phyloP scores from a whole-genome alignment of 257 asterid species.

The Solanum sparsipilum region DNA sequence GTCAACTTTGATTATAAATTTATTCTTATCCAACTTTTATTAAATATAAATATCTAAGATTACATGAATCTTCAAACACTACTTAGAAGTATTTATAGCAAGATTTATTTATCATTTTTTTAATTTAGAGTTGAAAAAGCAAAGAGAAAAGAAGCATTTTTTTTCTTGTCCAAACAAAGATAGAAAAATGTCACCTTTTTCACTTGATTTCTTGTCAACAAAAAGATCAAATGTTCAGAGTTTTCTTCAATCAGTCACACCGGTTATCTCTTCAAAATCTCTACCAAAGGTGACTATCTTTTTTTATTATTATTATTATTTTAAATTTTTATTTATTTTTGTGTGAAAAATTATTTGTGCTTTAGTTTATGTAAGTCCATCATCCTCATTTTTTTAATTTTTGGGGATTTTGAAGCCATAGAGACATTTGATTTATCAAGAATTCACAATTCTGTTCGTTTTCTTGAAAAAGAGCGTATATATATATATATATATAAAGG shows the following conservation, averaged over 20 bases:
- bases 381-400: not conserved
- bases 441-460: not conserved
- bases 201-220: not conserved
- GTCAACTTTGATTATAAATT: not conserved
- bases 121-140: not conserved
- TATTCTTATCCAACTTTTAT: not conserved
- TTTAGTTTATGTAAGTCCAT: not conserved
- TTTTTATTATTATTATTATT: not conserved
- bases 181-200: not conserved
- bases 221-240: constrained; percentile 9
- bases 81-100: not conserved
- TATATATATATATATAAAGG: not conserved
- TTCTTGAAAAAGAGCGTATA: not conserved
- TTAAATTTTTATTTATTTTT: not conserved
- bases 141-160: not conserved
- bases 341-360: not conserved
- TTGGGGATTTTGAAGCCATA: not conserved
- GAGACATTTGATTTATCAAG: not conserved
- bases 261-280: constrained; percentile 7
- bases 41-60: not conserved
- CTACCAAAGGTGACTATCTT: constrained; percentile 2
- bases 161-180: not conserved
- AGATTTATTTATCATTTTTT: not conserved
- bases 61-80: not conserved
- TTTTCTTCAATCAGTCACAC: constrained; percentile 11